Conservation (phyloP, 306 rosid species). For the Rosa lucieae region DNA sequence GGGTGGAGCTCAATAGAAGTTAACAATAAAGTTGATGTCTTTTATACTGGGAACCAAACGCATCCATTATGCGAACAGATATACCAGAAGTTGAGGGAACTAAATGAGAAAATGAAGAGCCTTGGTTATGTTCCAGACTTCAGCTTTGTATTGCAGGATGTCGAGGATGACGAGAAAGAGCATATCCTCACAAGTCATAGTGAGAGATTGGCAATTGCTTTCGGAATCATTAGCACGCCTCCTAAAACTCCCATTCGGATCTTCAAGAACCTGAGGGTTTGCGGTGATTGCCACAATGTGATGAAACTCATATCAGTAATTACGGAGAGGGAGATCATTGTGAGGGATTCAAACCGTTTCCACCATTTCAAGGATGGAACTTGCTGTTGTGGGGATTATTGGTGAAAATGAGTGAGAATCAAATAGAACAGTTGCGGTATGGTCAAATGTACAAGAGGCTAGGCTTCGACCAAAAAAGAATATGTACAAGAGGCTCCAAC, state of each 20-base stretch:
- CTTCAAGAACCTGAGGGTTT: conserved; percentile 55
- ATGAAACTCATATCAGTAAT: conserved; percentile 43
- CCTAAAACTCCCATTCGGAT: conserved; percentile 39
- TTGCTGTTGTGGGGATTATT: conserved; percentile 53
- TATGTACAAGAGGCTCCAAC: not conserved
- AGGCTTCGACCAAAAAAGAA: not conserved
- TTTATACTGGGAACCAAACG: conserved; percentile 43
- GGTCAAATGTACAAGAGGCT: not conserved
- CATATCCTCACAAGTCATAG: conserved; percentile 45
- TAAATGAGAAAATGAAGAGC: conserved; percentile 45
- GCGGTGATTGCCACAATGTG: conserved; percentile 46
- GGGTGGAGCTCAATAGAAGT: conserved; percentile 59
- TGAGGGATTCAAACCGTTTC: conserved; percentile 54
- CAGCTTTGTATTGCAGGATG: conserved; percentile 54
- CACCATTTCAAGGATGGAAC: conserved; percentile 52
- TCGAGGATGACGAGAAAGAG: conserved; percentile 55
- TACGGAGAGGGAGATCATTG: conserved; percentile 45
- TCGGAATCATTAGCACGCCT: conserved; percentile 42
- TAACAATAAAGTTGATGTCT: conserved; percentile 51
- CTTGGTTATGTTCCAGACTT: conserved; percentile 47
- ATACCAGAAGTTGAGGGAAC: conserved; percentile 33
- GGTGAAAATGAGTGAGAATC: conserved; percentile 31
- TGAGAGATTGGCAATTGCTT: conserved; percentile 54
- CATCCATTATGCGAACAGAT: conserved; percentile 50
- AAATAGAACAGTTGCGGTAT: not conserved